Base-by-base conservation (phyloP, 2,329 filamentous ascomycete genomes). In the Botryotinia convoluta region DNA sequence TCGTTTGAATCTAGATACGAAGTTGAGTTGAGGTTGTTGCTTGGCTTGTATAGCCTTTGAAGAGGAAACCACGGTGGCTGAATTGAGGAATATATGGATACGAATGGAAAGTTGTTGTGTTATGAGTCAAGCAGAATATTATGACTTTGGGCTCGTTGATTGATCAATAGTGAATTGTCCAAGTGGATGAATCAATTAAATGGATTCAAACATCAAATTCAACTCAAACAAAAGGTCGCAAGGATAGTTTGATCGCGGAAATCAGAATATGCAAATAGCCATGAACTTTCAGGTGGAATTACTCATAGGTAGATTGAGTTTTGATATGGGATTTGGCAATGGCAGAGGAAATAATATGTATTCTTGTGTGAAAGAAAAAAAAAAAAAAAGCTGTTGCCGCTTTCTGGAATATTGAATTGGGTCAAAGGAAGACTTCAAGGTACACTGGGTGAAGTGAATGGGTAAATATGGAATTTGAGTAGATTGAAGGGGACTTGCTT, bases 251-350 rank as follows among this genome's bases (percentile, higher is more conserved):
- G 26, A 42, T 57, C 8, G 37, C 14, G 1, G 32, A 9, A 29
- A 57, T 42, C 1, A n/a, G 65, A 6, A 29, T 26, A 22, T 42
- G 65, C 10, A 42, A 42, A 68, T 39, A 20, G 8, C n/a, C 48
- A 68, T 68, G 35, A 68, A 68, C 65, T 68, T 68, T 68, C 65
- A 57, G 48, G 48, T 42, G 39, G 18, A 29, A 9, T 32, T 39
- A 39, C 45, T n/a, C 16, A 42, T 29, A n/a, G n/a, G 9, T 42
- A 32, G 8, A 8, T 32, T 57, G 26, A 29, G 3, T 8, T 42
- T 68, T 26, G 48, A 26, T 32, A 26, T 22, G 16, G 18, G 14
- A 68, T 42, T 8, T n/a, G 22, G 35, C 20, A 9, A 8, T 54
- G 35, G 4, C 37, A 68, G 18, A 20, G 16, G 3, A 26, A 54